Evolutionary conservation across 2,329 filamentous ascomycete genomes (phyloP), one percentile per base, ranked within the genome.

Genomic region (Neocatenulostroma microsporum): DNA sequence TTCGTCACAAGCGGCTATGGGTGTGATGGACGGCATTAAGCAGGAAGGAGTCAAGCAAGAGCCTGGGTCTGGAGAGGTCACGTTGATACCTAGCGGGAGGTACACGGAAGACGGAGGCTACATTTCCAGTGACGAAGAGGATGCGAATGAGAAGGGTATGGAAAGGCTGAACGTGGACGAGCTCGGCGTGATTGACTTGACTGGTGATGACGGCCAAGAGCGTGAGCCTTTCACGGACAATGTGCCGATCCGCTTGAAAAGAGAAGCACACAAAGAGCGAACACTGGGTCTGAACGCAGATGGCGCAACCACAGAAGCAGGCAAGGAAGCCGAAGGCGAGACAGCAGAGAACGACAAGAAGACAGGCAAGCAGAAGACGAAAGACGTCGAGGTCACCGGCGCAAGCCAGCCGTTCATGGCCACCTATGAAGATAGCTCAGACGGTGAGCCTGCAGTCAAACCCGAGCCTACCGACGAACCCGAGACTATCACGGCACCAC

Each of bases 101-200:
- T n/a, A 56, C 25, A 40, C 47, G 10, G 48, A 56, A 37, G 54
- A 64, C 37, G 62, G 62, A 8, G 64, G 60, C 13, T 60, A 66
- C 36, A 60, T 66, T 5, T 67, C 66, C 9, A 68, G 67, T 21
- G 69, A 71, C 31, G 71, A 74, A 17, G 67, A 69, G 23, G 62
- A 67, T 37, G 72, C 70, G 20, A 61, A 63, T 33, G 70, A 70
- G 3, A 35, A 35, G 20, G 62, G 66, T 27, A 56, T 61, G 17
- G 66, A 60, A 26, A 63, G 69, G 35, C 60, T 69, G 36, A 69
- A 74, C 43, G 73, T 80, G 37, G 75, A 80, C 45, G 56, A 66
- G n/a, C 70, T 77, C 43, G 69, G 69, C 44, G 52, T 78, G 10
- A 66, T 72, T 10, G 73, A 69, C 32, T 69, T 76, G 38, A 72